These are phyloP conservation scores for Sarocladium strictum DNA, from an alignment of 2,329 filamentous ascomycete species.

Conservation along the genomic window DNA sequence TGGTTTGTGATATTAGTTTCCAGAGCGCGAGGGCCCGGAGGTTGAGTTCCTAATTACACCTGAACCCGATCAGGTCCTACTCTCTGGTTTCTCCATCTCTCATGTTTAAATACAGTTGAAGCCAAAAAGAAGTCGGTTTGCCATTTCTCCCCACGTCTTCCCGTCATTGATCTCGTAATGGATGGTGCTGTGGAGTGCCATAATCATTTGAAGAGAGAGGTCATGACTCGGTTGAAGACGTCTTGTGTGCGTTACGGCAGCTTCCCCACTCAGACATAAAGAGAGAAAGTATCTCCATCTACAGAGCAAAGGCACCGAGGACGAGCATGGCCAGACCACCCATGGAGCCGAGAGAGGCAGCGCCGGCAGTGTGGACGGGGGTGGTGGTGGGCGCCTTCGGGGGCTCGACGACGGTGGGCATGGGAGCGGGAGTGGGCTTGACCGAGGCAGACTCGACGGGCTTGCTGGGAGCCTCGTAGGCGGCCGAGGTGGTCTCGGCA, in stretches of 20 bases:
- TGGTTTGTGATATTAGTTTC: background rate
- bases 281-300: conserved; percentile 14
- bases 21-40: background rate
- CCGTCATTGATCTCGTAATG: conserved; percentile 1
- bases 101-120: background rate
- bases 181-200: background rate
- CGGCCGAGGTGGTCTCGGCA: conserved; percentile 12
- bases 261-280: too few relatives aligned
- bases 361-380: conserved; percentile 19
- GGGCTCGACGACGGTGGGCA: conserved; percentile 10
- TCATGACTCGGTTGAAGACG: conserved; percentile 8
- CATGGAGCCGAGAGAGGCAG: conserved; percentile 23
- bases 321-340: conserved; percentile 27
- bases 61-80: background rate
- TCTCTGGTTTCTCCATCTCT: background rate
- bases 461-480: too few relatives aligned
- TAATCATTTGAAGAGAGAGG: background rate
- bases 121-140: background rate
- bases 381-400: conserved; percentile 6
- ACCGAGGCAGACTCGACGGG: conserved; percentile 12
- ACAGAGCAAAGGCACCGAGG: conserved; percentile 30
- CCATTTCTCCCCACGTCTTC: background rate
- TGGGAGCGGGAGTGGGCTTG: conserved; percentile 6
- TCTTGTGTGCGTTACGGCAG: background rate
- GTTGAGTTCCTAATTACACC: conserved; percentile 1